Evolutionary conservation across 495 filamentous ascomycete genomes (phyloP).

Genomic region (Sphaerosporella brunnea): DNA sequence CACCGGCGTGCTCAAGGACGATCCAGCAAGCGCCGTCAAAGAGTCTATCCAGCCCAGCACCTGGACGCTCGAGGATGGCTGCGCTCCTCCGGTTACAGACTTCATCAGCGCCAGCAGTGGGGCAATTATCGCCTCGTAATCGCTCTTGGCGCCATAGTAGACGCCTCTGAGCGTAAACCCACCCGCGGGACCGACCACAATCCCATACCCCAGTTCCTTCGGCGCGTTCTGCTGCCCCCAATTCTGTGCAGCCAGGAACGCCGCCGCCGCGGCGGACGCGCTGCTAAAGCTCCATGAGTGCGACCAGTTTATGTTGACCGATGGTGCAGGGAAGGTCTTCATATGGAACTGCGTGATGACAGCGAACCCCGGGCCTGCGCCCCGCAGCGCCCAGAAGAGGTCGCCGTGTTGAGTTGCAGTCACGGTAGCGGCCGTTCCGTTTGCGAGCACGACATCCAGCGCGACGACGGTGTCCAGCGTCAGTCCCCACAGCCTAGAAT

Average conservation of each 20-base stretch:
- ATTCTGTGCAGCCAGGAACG: conserved; percentile 7
- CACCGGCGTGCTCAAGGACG: neutral
- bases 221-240: conserved; percentile 8
- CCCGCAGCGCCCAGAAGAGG: conserved; percentile 37
- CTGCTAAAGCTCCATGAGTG: conserved; percentile 32
- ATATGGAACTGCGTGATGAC: conserved; percentile 45
- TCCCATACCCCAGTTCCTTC: conserved; percentile 12
- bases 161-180: conserved; percentile 13
- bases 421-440: conserved; percentile 32
- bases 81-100: conserved; percentile 1
- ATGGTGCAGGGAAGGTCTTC: conserved; percentile 39
- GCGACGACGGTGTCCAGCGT: conserved; percentile 42
- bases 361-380: conserved; percentile 42
- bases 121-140: conserved; percentile 4
- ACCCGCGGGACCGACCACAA: conserved; percentile 5
- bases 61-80: neutral
- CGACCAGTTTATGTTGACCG: conserved; percentile 34
- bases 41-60: conserved; percentile 12
- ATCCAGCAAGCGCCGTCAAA: neutral
- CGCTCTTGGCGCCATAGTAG: conserved; percentile 9
- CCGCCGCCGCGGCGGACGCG: conserved; percentile 27
- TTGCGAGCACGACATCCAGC: conserved; percentile 43
- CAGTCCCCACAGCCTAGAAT: conserved; percentile 42
- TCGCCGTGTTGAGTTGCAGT: conserved; percentile 29
- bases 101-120: conserved; percentile 9